Percentiles rank a stretch among this genome's conserved stretches.
phyloP scores from a whole-genome alignment of 2,329 filamentous ascomycete species.

The Hymenoscyphus occultus region DNA sequence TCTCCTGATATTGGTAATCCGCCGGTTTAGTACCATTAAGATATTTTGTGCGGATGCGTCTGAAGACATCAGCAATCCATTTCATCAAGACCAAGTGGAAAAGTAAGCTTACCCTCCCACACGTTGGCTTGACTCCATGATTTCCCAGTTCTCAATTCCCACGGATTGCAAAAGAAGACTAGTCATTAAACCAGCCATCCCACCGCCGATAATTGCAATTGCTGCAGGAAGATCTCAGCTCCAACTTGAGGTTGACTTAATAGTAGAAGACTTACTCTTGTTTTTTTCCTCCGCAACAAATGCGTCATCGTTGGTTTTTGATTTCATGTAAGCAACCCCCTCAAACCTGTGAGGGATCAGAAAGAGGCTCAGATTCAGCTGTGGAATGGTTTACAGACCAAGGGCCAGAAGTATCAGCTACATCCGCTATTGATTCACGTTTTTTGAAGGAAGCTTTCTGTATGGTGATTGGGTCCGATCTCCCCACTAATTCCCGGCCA shows the following conservation, averaged over 20 bases:
- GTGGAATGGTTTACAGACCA: conserved; percentile 40
- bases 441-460: conserved; percentile 12
- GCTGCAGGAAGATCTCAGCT: neutral
- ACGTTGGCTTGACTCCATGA: conserved; percentile 58
- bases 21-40: conserved; percentile 52
- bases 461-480: conserved; percentile 18
- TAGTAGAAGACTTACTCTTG: conserved; percentile 41
- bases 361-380: neutral
- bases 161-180: conserved; percentile 46
- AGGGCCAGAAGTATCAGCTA: conserved; percentile 43
- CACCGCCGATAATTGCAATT: conserved; percentile 62
- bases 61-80: neutral
- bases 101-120: conserved; percentile 48
- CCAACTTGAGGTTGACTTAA: neutral
- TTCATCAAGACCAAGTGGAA: neutral
- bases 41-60: conserved; percentile 60
- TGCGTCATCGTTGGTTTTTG: conserved; percentile 50
- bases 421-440: conserved; percentile 7
- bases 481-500: conserved; percentile 24
- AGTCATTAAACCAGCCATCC: conserved; percentile 63
- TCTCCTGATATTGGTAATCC: conserved; percentile 65
- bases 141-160: conserved; percentile 51
- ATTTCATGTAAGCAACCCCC: conserved; percentile 56
- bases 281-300: conserved; percentile 54
- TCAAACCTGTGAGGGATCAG: conserved; percentile 44